Conservation (phyloP, 2,329 filamentous ascomycete genomes). For the Teratosphaeria zuluensis region DNA sequence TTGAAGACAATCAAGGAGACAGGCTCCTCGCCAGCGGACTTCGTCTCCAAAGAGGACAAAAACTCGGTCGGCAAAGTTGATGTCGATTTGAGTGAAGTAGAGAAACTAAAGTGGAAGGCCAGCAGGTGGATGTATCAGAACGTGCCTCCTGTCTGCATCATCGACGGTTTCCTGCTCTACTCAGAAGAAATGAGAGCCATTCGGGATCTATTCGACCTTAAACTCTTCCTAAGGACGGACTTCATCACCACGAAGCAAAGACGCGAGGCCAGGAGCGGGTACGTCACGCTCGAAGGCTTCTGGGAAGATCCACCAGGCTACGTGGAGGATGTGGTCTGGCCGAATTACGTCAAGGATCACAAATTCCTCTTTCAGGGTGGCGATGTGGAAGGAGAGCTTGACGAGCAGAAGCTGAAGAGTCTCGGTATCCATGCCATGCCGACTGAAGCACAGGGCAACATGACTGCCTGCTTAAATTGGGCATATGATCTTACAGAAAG, state of each 20-base stretch:
- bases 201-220: slow-evolving; percentile 58
- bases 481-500: slow-evolving; percentile 23
- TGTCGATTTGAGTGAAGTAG: slow-evolving; percentile 23
- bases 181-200: slow-evolving; percentile 46
- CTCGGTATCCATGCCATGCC: slow-evolving; percentile 24
- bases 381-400: slow-evolving; percentile 51
- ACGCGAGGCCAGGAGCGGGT: slow-evolving; percentile 60
- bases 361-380: slow-evolving; percentile 65
- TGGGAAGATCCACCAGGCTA: slow-evolving; percentile 94
- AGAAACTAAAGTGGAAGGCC: slow-evolving; percentile 21
- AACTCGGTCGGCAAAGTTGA: slow-evolving; percentile 40
- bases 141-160: slow-evolving; percentile 49
- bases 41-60: slow-evolving; percentile 49
- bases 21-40: slow-evolving; percentile 49
- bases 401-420: slow-evolving; percentile 30
- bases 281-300: slow-evolving; percentile 75
- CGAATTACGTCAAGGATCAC: slow-evolving; percentile 78
- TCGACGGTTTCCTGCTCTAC: slow-evolving; percentile 87
- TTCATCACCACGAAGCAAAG: slow-evolving; percentile 54
- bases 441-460: slow-evolving; percentile 16
- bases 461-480: slow-evolving; percentile 30
- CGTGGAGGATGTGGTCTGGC: slow-evolving; percentile 91
- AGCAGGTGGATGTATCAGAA: slow-evolving; percentile 18
- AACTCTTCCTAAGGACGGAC: slow-evolving; percentile 65
- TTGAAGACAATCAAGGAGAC: slow-evolving; percentile 61